Conservation (phyloP, 768 basidiomycete genomes). For the Botryobasidium botryosum region DNA sequence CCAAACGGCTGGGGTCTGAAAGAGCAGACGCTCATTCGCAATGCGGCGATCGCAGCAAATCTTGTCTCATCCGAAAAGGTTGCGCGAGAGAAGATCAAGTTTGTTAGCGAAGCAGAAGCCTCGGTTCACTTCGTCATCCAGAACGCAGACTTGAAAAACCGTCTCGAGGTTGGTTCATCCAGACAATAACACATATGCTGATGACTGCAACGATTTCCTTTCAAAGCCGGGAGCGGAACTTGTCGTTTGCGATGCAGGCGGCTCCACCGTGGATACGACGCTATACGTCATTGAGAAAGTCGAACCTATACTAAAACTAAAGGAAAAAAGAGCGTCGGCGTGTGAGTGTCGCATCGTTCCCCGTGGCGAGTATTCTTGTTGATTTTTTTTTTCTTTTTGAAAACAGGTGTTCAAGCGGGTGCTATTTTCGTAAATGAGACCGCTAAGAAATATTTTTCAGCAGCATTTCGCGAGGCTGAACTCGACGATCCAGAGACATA, state of each 20-base stretch:
- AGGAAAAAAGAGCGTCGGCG: background rate
- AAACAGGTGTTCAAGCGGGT: conserved; percentile 1
- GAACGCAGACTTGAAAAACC: conserved; percentile 6
- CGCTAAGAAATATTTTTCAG: too few species aligned
- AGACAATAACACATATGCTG: too few species aligned
- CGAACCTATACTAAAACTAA: background rate
- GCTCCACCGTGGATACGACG: too few species aligned
- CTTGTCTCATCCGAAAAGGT: conserved; percentile 23
- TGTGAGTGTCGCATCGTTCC: background rate
- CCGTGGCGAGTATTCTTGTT: background rate
- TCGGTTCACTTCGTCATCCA: conserved; percentile 33
- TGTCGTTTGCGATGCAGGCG: too few species aligned
- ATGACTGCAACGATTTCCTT: too few species aligned
- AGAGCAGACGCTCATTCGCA: conserved; percentile 29
- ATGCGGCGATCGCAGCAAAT: conserved; percentile 27
- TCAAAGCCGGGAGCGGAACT: too few species aligned
- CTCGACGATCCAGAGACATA: too few species aligned
- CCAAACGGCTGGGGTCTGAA: conserved; percentile 33
- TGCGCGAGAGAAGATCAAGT: conserved; percentile 26
- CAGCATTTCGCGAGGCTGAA: too few species aligned
- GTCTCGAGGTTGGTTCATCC: background rate
- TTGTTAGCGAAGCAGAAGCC: conserved; percentile 38
- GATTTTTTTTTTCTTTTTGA: background rate
- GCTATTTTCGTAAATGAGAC: background rate
- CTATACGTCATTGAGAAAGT: too few species aligned